These are phyloP conservation scores for Solanum virginianum DNA, from an alignment of 257 asterid species.

Conservation along the genomic window DNA sequence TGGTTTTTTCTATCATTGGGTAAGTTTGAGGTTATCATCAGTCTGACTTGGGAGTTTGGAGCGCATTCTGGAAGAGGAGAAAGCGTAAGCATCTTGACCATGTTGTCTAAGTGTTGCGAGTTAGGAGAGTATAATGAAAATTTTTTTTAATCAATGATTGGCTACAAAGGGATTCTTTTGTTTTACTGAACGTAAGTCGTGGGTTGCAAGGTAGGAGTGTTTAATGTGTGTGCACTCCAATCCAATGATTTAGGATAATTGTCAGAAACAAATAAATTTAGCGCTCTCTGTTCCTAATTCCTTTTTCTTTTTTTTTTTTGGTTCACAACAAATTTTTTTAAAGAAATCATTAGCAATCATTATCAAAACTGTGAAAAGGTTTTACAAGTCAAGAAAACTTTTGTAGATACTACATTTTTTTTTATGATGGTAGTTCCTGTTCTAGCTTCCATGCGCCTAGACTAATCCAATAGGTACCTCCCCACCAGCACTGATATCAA, in stretches of 20 bases:
- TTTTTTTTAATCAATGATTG: too few species aligned
- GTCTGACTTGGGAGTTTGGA: neutral
- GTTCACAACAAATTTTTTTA: neutral
- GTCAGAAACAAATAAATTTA: neutral
- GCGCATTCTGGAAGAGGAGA: neutral
- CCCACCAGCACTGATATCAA: neutral
- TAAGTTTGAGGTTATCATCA: neutral
- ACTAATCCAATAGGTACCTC: neutral
- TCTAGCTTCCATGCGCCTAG: neutral
- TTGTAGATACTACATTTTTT: neutral
- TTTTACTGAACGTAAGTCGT: too few species aligned
- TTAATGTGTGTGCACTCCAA: neutral
- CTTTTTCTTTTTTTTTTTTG: neutral
- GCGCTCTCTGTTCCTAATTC: neutral
- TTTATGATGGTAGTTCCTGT: neutral
- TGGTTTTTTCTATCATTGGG: neutral
- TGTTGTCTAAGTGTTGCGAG: neutral
- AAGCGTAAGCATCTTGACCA: neutral
- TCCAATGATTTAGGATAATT: neutral
- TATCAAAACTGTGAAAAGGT: neutral
- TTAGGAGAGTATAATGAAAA: neutral
- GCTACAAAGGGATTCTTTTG: too few species aligned
- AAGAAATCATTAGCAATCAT: neutral
- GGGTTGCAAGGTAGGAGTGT: neutral
- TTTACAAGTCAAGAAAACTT: neutral